These are phyloP conservation scores for Agaricus blazei DNA, from an alignment of 768 basidiomycete species.

Conservation along the genomic window DNA sequence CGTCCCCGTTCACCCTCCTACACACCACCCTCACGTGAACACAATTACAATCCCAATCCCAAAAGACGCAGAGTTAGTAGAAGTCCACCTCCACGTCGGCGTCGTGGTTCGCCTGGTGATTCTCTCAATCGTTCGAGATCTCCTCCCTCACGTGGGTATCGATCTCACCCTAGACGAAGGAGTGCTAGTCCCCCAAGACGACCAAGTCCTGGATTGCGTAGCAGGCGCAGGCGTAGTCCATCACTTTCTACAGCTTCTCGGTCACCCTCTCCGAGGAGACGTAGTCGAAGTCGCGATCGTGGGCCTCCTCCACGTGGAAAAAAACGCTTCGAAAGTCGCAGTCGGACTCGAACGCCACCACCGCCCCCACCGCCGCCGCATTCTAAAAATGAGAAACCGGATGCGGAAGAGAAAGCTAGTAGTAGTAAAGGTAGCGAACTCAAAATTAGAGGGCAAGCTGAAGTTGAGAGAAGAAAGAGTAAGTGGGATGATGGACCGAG, in stretches of 20 bases:
- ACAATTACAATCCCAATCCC: conserved; percentile 13
- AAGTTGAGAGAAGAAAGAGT: conserved; percentile 46
- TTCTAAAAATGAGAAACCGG: conserved; percentile 4
- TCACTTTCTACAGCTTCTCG: conserved; percentile 18
- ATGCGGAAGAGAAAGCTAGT: conserved; percentile 32
- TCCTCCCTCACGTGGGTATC: conserved; percentile 30
- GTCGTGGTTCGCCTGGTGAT: conserved; percentile 33
- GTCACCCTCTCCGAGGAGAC: conserved; percentile 25
- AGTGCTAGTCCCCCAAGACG: conserved; percentile 36
- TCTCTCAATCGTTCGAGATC: conserved; percentile 36
- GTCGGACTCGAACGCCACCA: conserved; percentile 24
- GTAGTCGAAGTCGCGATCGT: conserved; percentile 22
- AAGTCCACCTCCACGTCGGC: conserved; percentile 49
- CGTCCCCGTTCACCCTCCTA: conserved; percentile 43
- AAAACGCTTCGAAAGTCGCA: conserved; percentile 17
- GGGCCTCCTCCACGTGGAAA: conserved; percentile 9
- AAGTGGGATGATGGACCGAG: conserved; percentile 43
- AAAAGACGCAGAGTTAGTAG: conserved; percentile 40
- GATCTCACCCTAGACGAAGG: conserved; percentile 32
- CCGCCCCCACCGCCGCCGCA: no score
- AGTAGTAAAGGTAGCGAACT: conserved; percentile 35
- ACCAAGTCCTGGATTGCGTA: conserved; percentile 26
- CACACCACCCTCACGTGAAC: conserved; percentile 43
- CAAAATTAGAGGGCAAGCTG: conserved; percentile 74
- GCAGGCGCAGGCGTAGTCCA: conserved; percentile 20